Percentiles rank a stretch among this genome's conserved stretches.
Conservation (phyloP, 139 green algal genomes). For the Tetradesmus lagerheimii region DNA sequence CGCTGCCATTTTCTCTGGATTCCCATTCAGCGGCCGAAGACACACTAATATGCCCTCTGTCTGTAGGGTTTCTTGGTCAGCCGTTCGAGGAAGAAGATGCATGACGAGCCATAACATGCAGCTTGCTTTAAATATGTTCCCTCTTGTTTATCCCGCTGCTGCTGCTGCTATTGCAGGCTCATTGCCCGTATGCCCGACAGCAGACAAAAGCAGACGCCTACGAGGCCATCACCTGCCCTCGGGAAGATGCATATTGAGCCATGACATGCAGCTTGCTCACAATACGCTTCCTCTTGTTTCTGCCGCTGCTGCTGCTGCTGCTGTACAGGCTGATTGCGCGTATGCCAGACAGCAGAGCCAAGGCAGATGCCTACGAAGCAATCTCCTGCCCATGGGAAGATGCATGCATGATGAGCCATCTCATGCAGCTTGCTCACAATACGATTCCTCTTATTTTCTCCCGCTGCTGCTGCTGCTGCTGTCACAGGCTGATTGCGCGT, state of each 20-base stretch:
- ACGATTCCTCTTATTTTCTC: no score
- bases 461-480: not conserved
- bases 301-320: no score
- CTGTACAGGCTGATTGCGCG: conserved; percentile 64
- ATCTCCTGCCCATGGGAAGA: conserved; percentile 56
- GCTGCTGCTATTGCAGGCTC: conserved; percentile 56
- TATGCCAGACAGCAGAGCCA: conserved; percentile 65
- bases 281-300: no score
- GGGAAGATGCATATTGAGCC: conserved; percentile 59
- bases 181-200: conserved; percentile 68
- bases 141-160: not conserved
- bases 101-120: conserved; percentile 55
- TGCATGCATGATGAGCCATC: conserved; percentile 60
- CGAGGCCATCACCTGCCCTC: no score
- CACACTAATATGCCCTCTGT: no score
- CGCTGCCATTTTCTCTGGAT: no score
- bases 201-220: conserved; percentile 72
- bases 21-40: no score
- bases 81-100: no score
- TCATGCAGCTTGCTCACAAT: not conserved
- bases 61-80: no score
- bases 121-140: no score
- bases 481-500: conserved; percentile 64
- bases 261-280: no score
- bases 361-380: conserved; percentile 71